These are phyloP conservation scores for Aspergillus eucalypticola DNA, from an alignment of 2,329 filamentous ascomycete species.

Conservation along the genomic window DNA sequence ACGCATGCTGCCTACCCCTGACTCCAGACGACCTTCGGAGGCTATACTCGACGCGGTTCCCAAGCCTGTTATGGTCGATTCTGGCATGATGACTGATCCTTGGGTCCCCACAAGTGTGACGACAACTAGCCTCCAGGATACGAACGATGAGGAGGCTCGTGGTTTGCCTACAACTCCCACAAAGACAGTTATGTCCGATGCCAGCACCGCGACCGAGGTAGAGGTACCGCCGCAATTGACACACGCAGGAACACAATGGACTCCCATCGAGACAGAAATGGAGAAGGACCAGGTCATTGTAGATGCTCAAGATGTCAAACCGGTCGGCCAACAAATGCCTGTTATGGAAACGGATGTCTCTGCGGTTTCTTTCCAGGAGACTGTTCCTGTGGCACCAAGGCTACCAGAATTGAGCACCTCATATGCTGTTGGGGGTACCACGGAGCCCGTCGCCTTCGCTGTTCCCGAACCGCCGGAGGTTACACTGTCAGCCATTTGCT, in stretches of 20 bases:
- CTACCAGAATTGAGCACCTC: slow-evolving; percentile 37
- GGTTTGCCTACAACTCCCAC: slow-evolving; percentile 26
- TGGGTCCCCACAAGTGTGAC: slow-evolving; percentile 45
- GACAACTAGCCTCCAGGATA: slow-evolving; percentile 19
- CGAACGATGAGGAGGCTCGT: slow-evolving; percentile 20
- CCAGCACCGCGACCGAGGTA: slow-evolving; percentile 18
- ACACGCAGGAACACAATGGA: slow-evolving; percentile 47
- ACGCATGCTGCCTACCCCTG: slow-evolving; percentile 30
- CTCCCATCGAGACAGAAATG: slow-evolving; percentile 34
- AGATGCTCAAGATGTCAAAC: slow-evolving; percentile 18
- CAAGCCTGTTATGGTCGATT: slow-evolving; percentile 57
- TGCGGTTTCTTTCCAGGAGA: slow-evolving; percentile 36
- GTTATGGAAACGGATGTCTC: slow-evolving; percentile 34
- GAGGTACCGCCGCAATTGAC: slow-evolving; percentile 30
- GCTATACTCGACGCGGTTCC: slow-evolving; percentile 24
- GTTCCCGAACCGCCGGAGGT: slow-evolving; percentile 23
- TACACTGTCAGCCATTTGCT: slow-evolving; percentile 37
- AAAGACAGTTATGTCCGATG: slow-evolving; percentile 17
- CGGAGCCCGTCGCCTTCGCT: slow-evolving; percentile 28
- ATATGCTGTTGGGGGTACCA: slow-evolving; percentile 32
- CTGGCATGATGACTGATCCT: slow-evolving; percentile 63
- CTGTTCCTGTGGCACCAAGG: slow-evolving; percentile 44
- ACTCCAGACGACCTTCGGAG: slow-evolving; percentile 37
- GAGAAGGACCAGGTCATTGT: slow-evolving; percentile 32
- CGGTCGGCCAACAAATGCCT: slow-evolving; percentile 19